These are phyloP conservation scores for Claviceps sp. DNA, from an alignment of 2,329 filamentous ascomycete genomes.

Conservation along the genomic window DNA sequence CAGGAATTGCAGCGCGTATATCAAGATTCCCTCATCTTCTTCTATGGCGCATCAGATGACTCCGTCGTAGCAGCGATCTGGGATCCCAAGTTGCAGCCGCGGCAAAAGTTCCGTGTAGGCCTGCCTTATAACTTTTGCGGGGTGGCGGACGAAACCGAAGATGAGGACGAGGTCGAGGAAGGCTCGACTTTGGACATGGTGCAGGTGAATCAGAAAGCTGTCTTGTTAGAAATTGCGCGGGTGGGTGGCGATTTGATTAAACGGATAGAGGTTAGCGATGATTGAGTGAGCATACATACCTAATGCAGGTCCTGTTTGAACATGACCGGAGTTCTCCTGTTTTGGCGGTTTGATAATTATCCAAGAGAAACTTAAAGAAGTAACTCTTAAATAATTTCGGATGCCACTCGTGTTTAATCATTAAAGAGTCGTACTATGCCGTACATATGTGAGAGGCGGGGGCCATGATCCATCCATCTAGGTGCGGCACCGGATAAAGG, in stretches of 20 bases:
- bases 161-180: constrained; percentile 20
- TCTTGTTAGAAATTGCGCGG: constrained; percentile 60
- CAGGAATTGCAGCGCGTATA: constrained; percentile 56
- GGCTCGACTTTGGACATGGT: constrained; percentile 27
- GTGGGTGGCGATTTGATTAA: constrained; percentile 55
- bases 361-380: no score
- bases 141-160: constrained; percentile 12
- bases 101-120: constrained; percentile 55
- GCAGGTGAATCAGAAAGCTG: constrained; percentile 51
- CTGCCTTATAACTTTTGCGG: constrained; percentile 45
- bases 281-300: not conserved
- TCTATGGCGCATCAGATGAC: constrained; percentile 51
- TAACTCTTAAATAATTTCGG: no score
- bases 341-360: no score
- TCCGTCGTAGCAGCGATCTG: constrained; percentile 43
- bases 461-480: no score
- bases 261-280: constrained; percentile 39
- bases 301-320: no score
- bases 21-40: constrained; percentile 61
- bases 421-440: no score
- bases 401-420: no score
- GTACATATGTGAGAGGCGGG: no score
- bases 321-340: no score
- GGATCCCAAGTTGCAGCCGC: constrained; percentile 36
- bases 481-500: no score